phyloP scores from a whole-genome alignment of 345 rosid species.

The Xanthoceras sorbifolium region DNA sequence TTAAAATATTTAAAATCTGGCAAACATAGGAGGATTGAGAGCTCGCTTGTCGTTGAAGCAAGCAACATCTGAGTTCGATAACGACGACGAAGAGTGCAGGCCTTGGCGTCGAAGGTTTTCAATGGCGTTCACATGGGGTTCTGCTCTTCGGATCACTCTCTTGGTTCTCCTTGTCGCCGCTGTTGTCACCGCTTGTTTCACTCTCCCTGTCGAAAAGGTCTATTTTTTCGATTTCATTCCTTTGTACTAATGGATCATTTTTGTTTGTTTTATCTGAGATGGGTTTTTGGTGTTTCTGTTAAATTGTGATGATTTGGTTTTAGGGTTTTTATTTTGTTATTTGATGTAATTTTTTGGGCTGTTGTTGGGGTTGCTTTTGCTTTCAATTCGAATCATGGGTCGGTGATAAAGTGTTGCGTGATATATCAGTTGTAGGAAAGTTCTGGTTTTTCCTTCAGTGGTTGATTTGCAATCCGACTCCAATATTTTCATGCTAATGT shows the following conservation, averaged over 20 bases:
- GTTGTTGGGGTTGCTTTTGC: neutral
- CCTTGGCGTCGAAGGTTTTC: constrained; percentile 64
- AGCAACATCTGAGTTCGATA: constrained; percentile 35
- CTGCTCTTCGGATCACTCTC: constrained; percentile 70
- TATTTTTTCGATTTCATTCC: neutral
- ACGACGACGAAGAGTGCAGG: constrained; percentile 49
- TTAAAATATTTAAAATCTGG: constrained; percentile 42
- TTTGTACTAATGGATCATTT: neutral
- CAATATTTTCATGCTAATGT: neutral
- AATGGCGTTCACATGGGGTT: constrained; percentile 76
- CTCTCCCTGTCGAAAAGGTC: constrained; percentile 94
- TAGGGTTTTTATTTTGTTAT: constrained; percentile 11
- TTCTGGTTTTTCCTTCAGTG: neutral
- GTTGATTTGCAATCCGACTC: neutral
- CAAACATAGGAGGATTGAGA: constrained; percentile 48
- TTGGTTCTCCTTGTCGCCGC: constrained; percentile 69
- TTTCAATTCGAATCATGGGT: neutral
- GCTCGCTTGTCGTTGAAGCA: constrained; percentile 56
- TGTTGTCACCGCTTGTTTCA: constrained; percentile 69
- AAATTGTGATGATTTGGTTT: constrained; percentile 8
- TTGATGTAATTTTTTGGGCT: neutral
- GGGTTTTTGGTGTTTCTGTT: constrained; percentile 17
- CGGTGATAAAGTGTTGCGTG: neutral
- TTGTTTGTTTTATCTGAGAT: constrained; percentile 8
- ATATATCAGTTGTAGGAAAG: constrained; percentile 2